phyloP scores from a whole-genome alignment of 305 asterid genomes.

The Striga hermonthica region DNA sequence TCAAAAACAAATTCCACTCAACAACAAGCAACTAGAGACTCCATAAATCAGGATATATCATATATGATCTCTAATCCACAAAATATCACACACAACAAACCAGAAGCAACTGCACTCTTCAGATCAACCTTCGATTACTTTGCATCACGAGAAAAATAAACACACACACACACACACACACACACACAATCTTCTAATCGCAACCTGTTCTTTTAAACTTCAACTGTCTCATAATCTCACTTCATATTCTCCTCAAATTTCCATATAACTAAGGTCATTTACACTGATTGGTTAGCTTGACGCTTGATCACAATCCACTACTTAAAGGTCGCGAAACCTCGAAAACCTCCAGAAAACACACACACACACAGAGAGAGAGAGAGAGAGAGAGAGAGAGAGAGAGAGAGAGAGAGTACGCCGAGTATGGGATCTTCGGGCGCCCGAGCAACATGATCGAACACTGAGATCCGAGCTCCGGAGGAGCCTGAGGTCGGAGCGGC shows the following conservation, averaged over 20 bases:
- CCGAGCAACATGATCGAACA: conserved; percentile 54
- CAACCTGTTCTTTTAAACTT: conserved; percentile 6
- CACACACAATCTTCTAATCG: background rate
- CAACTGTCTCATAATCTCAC: too few species aligned
- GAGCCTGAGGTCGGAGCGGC: too few species aligned
- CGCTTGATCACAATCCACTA: background rate
- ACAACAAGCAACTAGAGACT: background rate
- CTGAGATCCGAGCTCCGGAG: conserved; percentile 36
- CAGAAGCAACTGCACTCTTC: background rate
- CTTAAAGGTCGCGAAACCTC: background rate
- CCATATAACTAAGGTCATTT: too few species aligned
- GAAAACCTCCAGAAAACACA: background rate
- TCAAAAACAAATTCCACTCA: conserved; percentile 4
- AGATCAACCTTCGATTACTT: background rate
- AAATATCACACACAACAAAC: background rate
- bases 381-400: conserved; percentile 19
- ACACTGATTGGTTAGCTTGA: background rate
- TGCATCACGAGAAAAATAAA: conserved; percentile 2
- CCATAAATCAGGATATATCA: background rate
- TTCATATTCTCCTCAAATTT: too few species aligned
- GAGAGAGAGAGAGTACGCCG: conserved; percentile 47
- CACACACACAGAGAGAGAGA: background rate
- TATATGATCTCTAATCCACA: background rate
- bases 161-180: background rate
- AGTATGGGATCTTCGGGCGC: conserved; percentile 82